phyloP scores from a whole-genome alignment of 2,329 filamentous ascomycete genomes.

The Cladophialophora immunda region DNA sequence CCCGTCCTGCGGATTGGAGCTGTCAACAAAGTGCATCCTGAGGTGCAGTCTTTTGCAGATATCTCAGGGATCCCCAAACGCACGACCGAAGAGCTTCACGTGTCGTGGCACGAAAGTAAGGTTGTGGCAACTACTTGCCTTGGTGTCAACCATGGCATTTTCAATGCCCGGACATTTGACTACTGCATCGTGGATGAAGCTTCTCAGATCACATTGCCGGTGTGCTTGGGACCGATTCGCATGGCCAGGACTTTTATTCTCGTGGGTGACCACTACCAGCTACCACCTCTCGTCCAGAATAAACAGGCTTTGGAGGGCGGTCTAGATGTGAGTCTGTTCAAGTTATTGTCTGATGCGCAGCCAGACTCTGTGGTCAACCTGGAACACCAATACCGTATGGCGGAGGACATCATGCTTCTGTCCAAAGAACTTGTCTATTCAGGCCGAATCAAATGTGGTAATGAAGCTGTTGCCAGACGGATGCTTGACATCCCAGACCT shows the following conservation, averaged over 20 bases:
- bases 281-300: conserved; percentile 93
- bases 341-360: conserved; percentile 87
- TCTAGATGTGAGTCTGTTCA: conserved; percentile 92
- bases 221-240: conserved; percentile 91
- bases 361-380: conserved; percentile 88
- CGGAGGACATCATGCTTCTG: conserved; percentile 92
- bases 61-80: conserved; percentile 77
- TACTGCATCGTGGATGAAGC: conserved; percentile 99
- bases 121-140: conserved; percentile 96
- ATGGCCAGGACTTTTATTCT: conserved; percentile 93
- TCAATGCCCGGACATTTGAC: conserved; percentile 89
- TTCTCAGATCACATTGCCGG: conserved; percentile 94
- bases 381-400: conserved; percentile 98
- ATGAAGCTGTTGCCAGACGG: conserved; percentile 73
- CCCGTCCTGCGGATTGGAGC: conserved; percentile 86
- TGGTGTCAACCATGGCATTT: conserved; percentile 87
- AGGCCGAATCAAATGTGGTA: conserved; percentile 90
- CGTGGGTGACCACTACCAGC: conserved; percentile 94
- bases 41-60: conserved; percentile 84
- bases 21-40: conserved; percentile 83
- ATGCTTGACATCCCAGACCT: conserved; percentile 75
- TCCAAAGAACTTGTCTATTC: conserved; percentile 93
- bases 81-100: conserved; percentile 82
- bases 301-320: conserved; percentile 85
- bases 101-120: conserved; percentile 83